Base-by-base conservation (phyloP, 176 grass and related monocot species). In the Alopecurus myosuroides region DNA sequence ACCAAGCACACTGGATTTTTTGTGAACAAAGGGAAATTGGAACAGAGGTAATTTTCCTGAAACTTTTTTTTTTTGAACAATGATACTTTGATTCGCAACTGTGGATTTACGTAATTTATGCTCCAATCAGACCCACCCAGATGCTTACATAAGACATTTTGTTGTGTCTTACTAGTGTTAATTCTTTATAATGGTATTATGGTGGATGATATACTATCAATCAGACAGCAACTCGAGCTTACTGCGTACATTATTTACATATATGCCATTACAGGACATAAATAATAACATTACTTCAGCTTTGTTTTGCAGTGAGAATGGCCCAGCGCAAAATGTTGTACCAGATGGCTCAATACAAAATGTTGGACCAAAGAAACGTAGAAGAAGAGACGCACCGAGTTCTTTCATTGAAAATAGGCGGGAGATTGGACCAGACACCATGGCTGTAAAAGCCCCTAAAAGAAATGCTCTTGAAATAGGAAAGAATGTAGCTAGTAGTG, bases 1-100 rank as follows among this genome's bases (percentile, higher is more conserved):
- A 92, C 93, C 11, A 95, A 95, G 83, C 93, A 95, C 85, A 88
- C 63, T 78, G 93, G 90, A 57, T 95, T 92, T 86, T 95, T 95
- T 90, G 85, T 95, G 52, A 95, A 95, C 65, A 95, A 95, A 88
- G 93, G 90, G 33, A 89, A 95, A 77, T 86, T 95, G 60, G 90
- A 95, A 82, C 93, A 92, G 20, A 84, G 90, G 93, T 95, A 88
- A 86, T 88, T 78, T 37, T 39, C n/a, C 48, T 39, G 29, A 71
- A 61, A 85, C 45, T 81, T 87, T 8, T n/a, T n/a, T n/a, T n/a
- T n/a, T n/a, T n/a, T n/a, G n/a, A n/a, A n/a, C n/a, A n/a, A n/a
- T n/a, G n/a, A n/a, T n/a, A n/a, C n/a, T 76, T 62, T 73, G 18
- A 77, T 61, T 82, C 72, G 52, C 64, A 75, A 44, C 33, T 74